A percentile compares a stretch with the other conserved stretches of the same genome.
phyloP scores from a whole-genome alignment of 2,329 filamentous ascomycete species.

The Aspergillus sp. region DNA sequence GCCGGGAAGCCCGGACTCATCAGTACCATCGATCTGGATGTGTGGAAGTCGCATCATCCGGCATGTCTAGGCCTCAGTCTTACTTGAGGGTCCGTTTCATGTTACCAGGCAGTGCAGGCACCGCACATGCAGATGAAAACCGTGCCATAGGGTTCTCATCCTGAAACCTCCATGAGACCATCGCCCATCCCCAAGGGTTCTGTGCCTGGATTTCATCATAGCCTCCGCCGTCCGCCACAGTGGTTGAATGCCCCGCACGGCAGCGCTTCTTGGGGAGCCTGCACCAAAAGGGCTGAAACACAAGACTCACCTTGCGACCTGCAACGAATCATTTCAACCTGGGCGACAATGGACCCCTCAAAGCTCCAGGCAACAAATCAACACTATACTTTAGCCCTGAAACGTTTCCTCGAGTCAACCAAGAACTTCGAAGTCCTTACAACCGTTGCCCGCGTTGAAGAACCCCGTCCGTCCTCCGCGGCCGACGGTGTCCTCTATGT shows the following conservation, averaged over 20 bases:
- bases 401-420: conserved; percentile 43
- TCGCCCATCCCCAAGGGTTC: not conserved
- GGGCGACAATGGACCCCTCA: conserved; percentile 16
- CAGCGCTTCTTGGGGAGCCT: not conserved
- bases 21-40: too few species aligned
- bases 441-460: conserved; percentile 18
- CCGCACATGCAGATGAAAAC: not conserved
- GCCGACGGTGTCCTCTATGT: conserved; percentile 54
- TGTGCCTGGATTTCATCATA: not conserved
- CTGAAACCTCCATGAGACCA: not conserved
- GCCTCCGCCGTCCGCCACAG: not conserved
- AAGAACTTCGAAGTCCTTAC: conserved; percentile 35
- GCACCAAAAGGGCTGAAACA: not conserved
- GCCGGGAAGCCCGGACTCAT: too few species aligned
- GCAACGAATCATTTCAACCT: not conserved
- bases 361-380: conserved; percentile 32
- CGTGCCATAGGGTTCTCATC: not conserved
- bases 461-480: conserved; percentile 8
- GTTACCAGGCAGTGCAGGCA: not conserved
- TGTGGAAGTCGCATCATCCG: too few species aligned
- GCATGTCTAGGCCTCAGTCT: not conserved
- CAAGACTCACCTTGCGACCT: not conserved
- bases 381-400: conserved; percentile 42
- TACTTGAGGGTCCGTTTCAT: not conserved
- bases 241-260: not conserved